Conservation (phyloP, 176 grass and related monocot genomes). For the Rhynchospora pubera region DNA sequence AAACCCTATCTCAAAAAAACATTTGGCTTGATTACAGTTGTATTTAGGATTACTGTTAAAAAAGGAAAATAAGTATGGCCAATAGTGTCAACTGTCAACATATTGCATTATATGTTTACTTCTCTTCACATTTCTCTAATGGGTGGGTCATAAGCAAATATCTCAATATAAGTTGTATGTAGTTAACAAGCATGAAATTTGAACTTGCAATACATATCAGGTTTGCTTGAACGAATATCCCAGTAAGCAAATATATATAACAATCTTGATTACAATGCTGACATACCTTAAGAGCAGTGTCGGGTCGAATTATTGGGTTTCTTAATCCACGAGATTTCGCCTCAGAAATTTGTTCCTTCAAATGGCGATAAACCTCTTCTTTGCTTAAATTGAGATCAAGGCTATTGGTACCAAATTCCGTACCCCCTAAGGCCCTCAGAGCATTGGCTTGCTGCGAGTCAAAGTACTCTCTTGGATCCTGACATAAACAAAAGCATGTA, state of each 20-base stretch:
- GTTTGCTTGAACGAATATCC: neutral
- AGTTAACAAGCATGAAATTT: neutral
- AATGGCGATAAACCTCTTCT: conserved; percentile 61
- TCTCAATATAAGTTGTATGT: neutral
- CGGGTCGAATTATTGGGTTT: conserved; percentile 55
- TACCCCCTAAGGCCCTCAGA: conserved; percentile 57
- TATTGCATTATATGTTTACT: neutral
- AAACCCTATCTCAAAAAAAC: neutral
- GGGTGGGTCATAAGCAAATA: neutral
- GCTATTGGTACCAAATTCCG: conserved; percentile 43
- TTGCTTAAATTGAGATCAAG: conserved; percentile 43
- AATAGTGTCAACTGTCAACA: neutral
- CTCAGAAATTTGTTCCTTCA: conserved; percentile 63
- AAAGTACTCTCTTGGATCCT: conserved; percentile 97
- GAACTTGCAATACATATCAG: neutral
- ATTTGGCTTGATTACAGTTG: neutral
- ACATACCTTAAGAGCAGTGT: conserved; percentile 69
- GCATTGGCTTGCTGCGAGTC: conserved; percentile 98
- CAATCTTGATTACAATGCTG: conserved; percentile 4
- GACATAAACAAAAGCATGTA: conserved; percentile 25
- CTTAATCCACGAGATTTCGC: conserved; percentile 50
- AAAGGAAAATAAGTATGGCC: neutral
- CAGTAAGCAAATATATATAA: neutral
- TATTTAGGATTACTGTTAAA: too few species aligned
- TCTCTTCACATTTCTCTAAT: neutral